Base-by-base conservation (phyloP, 2,329 filamentous ascomycete species). In the Botrytis hyacinthi region DNA sequence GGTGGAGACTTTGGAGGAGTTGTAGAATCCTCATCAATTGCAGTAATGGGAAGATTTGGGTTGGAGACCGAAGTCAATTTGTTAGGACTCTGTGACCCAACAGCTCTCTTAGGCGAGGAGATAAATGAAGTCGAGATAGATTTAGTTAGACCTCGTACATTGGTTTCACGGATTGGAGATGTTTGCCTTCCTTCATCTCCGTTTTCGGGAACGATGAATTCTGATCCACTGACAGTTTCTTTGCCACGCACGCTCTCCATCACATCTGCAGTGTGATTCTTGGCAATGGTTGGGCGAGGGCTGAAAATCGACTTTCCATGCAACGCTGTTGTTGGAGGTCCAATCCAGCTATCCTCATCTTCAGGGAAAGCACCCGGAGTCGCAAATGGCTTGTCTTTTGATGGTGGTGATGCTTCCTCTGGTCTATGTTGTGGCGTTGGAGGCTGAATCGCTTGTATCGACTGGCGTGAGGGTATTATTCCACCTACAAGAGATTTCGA, bases 41-140 rank as follows among this genome's bases (percentile, higher is more conserved):
- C 90, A 26, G 88, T 90, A 18, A 89, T 91, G 14, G 83, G 83
- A 40, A 87, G 81, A 29, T 85, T 80, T 10, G 87, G 85, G 74
- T 89, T 89, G 0, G 90, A 90, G 2, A 88, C 86, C 0, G 91
- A 91, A 18, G 87, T 84, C 1, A 85, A 85, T 82, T 93, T 93
- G 76, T 89, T 87, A 76, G 80, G 16, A 82, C 81, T 22, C 76
- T 73, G 81, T 78, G 77, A 73, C 75, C 78, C 76, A 75, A 76
- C 70, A 29, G 73, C 81, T 78, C 80, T 85, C 73, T 81, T 83
- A 48, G 62, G 87, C 1, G 87, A 88, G 35, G 84, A 83, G 42
- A 91, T 82, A 5, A 85, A 84, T 4, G 91, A 88, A 10, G 91
- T 88, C 22, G 92, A 92, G 9, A 83, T 84, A 8, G 91, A 90